Evolutionary conservation across 2,329 filamentous ascomycete species (phyloP).

Genomic region (Proliferodiscus dingleyae): DNA sequence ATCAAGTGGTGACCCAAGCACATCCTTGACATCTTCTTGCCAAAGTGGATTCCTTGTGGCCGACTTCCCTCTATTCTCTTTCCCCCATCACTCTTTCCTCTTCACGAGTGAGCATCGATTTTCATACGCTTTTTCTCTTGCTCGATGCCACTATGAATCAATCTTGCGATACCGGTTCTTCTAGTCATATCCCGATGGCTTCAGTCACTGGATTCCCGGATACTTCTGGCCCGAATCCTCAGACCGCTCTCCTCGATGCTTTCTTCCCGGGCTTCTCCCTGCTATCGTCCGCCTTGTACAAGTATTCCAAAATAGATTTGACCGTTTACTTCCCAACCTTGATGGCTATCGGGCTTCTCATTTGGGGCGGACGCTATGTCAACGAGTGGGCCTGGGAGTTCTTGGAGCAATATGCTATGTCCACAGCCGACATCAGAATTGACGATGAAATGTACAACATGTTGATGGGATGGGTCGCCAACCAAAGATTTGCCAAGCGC

Average conservation of each 20-base stretch:
- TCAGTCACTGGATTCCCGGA: constrained; percentile 5
- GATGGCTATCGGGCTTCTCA: constrained; percentile 44
- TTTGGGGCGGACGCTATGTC: constrained; percentile 49
- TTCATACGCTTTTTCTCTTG: not conserved
- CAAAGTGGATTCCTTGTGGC: not conserved
- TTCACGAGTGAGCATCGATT: not conserved
- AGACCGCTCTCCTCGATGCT: constrained; percentile 44
- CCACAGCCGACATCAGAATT: constrained; percentile 58
- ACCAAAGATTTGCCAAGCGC: constrained; percentile 54
- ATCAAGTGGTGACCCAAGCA: too few species aligned
- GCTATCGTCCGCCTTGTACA: constrained; percentile 47
- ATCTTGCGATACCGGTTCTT: constrained; percentile 3
- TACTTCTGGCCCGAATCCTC: constrained; percentile 29
- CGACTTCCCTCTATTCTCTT: too few species aligned
- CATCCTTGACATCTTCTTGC: not conserved
- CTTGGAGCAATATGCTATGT: constrained; percentile 54
- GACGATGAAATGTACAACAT: constrained; percentile 72
- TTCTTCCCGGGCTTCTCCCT: constrained; percentile 63
- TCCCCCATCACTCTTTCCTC: not conserved
- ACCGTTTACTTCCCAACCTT: constrained; percentile 58
- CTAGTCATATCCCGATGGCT: not conserved
- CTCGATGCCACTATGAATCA: not conserved
- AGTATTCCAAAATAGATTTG: constrained; percentile 57
- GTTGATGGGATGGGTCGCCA: constrained; percentile 64
- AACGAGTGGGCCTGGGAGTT: constrained; percentile 43